Conservation (phyloP, 2,329 filamentous ascomycete species). For the Fusarium fujikuroi region DNA sequence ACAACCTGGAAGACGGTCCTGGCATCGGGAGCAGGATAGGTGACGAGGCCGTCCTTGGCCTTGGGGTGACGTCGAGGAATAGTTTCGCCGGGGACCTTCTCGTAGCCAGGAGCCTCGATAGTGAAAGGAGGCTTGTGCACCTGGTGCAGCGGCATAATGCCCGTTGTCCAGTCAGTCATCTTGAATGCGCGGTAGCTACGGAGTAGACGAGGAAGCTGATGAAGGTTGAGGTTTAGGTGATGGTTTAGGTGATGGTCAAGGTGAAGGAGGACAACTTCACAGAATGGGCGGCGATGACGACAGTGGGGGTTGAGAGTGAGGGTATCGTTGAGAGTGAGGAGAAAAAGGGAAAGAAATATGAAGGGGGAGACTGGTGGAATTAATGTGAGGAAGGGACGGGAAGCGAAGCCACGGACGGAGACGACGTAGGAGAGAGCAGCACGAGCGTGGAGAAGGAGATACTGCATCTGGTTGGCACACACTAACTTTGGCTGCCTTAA, state of each 20-base stretch:
- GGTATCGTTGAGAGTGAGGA: constrained; percentile 34
- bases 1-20: constrained; percentile 84
- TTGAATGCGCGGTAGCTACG: constrained; percentile 28
- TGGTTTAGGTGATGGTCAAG: constrained; percentile 4
- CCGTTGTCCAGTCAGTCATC: constrained; percentile 52
- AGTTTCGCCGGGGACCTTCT: constrained; percentile 82
- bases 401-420: constrained; percentile 26
- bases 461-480: constrained; percentile 18
- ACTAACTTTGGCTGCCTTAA: not conserved
- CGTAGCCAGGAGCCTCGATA: constrained; percentile 74
- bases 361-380: constrained; percentile 27
- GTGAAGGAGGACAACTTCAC: constrained; percentile 15
- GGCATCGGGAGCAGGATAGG: constrained; percentile 74
- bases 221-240: constrained; percentile 1
- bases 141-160: constrained; percentile 64
- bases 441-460: constrained; percentile 34
- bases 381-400: constrained; percentile 32
- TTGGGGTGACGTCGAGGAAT: constrained; percentile 80
- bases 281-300: constrained; percentile 22
- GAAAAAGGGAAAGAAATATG: constrained; percentile 18
- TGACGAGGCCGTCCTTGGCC: constrained; percentile 76
- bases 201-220: constrained; percentile 9
- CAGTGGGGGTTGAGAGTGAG: constrained; percentile 21
- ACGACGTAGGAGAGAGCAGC: constrained; percentile 29
- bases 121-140: constrained; percentile 79